These are phyloP conservation scores for Aurifilum marmelostoma DNA, from an alignment of 2,329 filamentous ascomycete genomes.

Conservation along the genomic window DNA sequence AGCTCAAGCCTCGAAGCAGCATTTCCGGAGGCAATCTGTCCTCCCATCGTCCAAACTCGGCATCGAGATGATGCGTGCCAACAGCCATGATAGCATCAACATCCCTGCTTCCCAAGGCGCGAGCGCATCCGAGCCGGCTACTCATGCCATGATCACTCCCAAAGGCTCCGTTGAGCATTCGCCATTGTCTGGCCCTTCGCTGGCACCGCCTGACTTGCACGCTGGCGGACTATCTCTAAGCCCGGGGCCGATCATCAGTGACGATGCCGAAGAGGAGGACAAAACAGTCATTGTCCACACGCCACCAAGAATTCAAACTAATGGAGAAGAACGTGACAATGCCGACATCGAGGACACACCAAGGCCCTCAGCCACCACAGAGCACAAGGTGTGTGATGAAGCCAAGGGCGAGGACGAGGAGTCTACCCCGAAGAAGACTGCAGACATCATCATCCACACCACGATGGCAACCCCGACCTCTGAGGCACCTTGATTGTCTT, in stretches of 20 bases:
- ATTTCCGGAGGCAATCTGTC: constrained; percentile 58
- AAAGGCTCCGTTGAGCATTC: constrained; percentile 39
- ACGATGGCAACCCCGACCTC: constrained; percentile 5
- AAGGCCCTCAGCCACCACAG: constrained; percentile 37
- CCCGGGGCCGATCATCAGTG: constrained; percentile 19
- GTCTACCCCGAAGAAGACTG: constrained; percentile 43
- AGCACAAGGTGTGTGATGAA: constrained; percentile 29
- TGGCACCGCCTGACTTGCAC: constrained; percentile 28
- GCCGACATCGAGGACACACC: constrained; percentile 47
- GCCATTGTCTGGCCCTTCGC: constrained; percentile 17
- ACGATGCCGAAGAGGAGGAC: constrained; percentile 31
- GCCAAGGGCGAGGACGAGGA: constrained; percentile 40
- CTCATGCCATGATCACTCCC: constrained; percentile 54
- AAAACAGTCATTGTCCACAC: constrained; percentile 33
- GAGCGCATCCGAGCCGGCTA: constrained; percentile 52
- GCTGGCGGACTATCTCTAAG: constrained; percentile 17
- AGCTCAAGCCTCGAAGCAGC: constrained; percentile 35
- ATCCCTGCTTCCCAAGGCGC: constrained; percentile 49
- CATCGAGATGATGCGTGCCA: constrained; percentile 97
- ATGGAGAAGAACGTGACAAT: constrained; percentile 5
- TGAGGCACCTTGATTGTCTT: neutral
- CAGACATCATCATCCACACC: constrained; percentile 13
- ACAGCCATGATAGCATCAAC: constrained; percentile 82
- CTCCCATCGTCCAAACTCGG: constrained; percentile 85
- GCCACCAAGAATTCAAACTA: constrained; percentile 37